phyloP scores from a whole-genome alignment of 495 filamentous ascomycete genomes.

The Penicillium desertorum region DNA sequence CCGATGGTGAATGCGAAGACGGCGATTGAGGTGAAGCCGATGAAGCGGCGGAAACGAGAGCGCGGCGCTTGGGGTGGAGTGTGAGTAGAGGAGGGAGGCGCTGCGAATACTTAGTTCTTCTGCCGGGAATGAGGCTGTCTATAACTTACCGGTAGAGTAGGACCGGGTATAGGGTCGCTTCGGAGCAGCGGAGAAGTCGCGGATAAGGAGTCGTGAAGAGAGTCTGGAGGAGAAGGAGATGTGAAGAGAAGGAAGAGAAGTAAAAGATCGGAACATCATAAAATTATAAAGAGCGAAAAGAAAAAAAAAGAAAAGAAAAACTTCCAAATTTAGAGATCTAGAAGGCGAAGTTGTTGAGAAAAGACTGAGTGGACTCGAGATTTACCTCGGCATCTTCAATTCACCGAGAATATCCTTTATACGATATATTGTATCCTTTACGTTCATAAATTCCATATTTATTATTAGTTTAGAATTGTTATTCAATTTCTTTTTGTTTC shows the following conservation, averaged over 20 bases:
- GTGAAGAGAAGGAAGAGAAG: not conserved
- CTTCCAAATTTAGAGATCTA: not conserved
- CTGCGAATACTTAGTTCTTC: conserved; percentile 10
- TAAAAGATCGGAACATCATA: conserved; percentile 4
- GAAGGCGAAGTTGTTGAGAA: conserved; percentile 10
- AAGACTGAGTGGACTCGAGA: not conserved
- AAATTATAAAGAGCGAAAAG: not conserved
- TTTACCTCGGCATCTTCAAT: conserved; percentile 8
- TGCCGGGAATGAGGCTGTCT: not conserved
- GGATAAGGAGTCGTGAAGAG: not conserved
- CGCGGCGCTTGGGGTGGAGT: conserved; percentile 22
- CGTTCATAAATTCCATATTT: not conserved
- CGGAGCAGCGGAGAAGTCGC: conserved; percentile 8
- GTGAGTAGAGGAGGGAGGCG: conserved; percentile 7
- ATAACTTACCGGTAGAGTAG: conserved; percentile 3
- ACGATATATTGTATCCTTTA: not conserved
- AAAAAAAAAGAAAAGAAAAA: not conserved
- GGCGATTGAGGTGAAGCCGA: conserved; percentile 43
- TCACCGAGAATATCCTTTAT: not conserved
- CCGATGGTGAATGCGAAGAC: conserved; percentile 39
- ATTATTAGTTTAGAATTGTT: not conserved
- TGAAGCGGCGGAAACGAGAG: conserved; percentile 39
- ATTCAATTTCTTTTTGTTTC: too few species aligned
- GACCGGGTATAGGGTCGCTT: not conserved
- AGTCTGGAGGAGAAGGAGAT: not conserved